Evolutionary conservation across 23 red algal genomes (phyloP).

Genomic region (Gracilaria gracilis): DNA sequence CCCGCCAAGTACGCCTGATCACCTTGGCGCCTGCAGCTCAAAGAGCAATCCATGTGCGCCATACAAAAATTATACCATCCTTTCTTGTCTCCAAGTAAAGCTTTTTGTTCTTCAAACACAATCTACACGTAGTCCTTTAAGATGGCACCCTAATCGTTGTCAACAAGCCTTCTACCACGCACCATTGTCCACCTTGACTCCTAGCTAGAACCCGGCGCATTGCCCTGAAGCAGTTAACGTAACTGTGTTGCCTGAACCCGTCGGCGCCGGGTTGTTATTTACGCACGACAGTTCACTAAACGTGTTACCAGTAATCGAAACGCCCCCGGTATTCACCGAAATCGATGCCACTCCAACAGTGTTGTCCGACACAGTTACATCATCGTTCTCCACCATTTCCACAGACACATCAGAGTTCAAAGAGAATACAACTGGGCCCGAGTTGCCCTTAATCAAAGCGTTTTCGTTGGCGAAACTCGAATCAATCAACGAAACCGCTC

Average conservation of each 20-base stretch:
- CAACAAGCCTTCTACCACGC: too few species aligned
- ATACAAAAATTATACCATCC: too few species aligned
- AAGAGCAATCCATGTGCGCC: too few species aligned
- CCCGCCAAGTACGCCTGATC: too few species aligned
- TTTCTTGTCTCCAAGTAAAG: too few species aligned
- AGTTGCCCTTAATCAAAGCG: neutral
- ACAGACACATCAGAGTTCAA: slow-evolving; percentile 12
- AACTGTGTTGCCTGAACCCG: slow-evolving; percentile 30
- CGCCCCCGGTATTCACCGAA: slow-evolving; percentile 27
- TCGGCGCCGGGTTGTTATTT: slow-evolving; percentile 16
- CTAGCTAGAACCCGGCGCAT: slow-evolving; percentile 26
- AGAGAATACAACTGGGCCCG: slow-evolving; percentile 1
- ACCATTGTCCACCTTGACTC: too few species aligned
- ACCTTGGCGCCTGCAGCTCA: too few species aligned
- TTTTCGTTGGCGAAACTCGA: slow-evolving; percentile 21
- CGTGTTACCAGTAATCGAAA: slow-evolving; percentile 18
- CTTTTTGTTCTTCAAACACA: too few species aligned
- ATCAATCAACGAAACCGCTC: neutral
- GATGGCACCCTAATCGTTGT: too few species aligned
- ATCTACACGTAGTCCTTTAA: too few species aligned
- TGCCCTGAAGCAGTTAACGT: neutral
- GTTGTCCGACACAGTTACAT: slow-evolving; percentile 3
- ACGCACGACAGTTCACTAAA: slow-evolving; percentile 14
- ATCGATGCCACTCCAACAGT: slow-evolving; percentile 10
- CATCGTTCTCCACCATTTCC: slow-evolving; percentile 7